Base-by-base conservation (phyloP, 331 rosid species). In the Phaseolus coccineus region DNA sequence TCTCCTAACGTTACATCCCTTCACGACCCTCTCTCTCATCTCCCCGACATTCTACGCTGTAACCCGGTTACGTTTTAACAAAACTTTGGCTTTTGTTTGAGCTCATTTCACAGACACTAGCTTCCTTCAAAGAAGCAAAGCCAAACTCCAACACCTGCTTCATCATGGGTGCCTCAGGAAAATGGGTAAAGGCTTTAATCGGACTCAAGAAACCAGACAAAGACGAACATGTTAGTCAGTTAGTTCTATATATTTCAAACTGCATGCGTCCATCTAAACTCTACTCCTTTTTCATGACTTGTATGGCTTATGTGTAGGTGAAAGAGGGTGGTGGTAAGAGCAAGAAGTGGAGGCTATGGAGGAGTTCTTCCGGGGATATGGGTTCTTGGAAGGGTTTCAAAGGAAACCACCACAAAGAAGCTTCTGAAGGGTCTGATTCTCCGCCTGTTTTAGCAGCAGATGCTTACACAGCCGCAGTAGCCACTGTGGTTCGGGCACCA, bases 321-420 rank as follows among this genome's bases (percentile, higher is more conserved):
- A 93, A 95, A 80, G 80, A 78, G 58, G 66, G 88, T 48, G 66
- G 88, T 48, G 87, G 91, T 37, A 95, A 91, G 85, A 79, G 84
- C 76, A 95, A 87, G 88, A 95, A 88, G 65, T 95, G 99, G 99
- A 93, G 82, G 86, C 67, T 93, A 42, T 95, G 99, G 99, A 88
- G 94, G 79, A 89, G 87, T 84, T 88, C 93, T 28, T 93, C 99
- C 0, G 93, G 92, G 74, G 99, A 91, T 37, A 84, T 77, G 65
- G 77, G 82, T 80, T 78, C 94, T 1, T 91, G 97, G 97, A 95
- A 95, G 56, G 90, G 88, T 53, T 91, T 91, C 88, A 95, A 87
- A 83, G 94, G 88, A 52, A 85, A 62, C 71, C 87, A 84, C 68
- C 87, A 83, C 64, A 86, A 74, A 67, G 87, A 97, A 46, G 93